Conservation (phyloP, 768 basidiomycete genomes). For the Sarcomyxa edulis region DNA sequence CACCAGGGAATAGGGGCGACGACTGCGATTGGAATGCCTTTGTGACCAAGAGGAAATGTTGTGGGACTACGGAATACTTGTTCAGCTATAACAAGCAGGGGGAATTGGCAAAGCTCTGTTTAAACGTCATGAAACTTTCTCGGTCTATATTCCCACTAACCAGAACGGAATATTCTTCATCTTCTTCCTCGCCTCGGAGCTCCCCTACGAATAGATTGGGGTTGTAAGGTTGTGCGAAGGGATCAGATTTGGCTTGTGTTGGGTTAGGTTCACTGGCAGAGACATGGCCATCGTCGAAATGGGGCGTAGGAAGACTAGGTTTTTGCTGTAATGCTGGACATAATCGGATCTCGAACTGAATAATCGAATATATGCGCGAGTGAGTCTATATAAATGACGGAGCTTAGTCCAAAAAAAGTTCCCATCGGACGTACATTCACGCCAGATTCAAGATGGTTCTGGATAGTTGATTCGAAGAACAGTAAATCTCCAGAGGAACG, state of each 20-base stretch:
- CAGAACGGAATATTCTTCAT: constrained; percentile 60
- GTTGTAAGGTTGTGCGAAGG: constrained; percentile 86
- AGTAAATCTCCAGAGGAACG: constrained; percentile 59
- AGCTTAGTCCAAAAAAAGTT: constrained; percentile 3
- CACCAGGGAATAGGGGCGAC: constrained; percentile 72
- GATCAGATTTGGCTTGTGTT: constrained; percentile 43
- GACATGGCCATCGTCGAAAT: constrained; percentile 25
- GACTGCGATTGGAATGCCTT: constrained; percentile 80
- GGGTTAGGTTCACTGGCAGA: constrained; percentile 15
- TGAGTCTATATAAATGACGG: constrained; percentile 5
- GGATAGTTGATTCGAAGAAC: constrained; percentile 73
- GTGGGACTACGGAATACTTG: constrained; percentile 78
- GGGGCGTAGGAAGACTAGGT: constrained; percentile 42
- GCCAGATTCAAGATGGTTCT: constrained; percentile 53
- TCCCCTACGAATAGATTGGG: constrained; percentile 73
- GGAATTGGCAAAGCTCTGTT: background rate
- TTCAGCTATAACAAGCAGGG: constrained; percentile 54
- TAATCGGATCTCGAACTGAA: constrained; percentile 79
- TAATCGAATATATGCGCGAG: no score
- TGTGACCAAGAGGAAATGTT: constrained; percentile 84
- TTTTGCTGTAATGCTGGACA: constrained; percentile 87
- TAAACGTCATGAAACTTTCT: constrained; percentile 1
- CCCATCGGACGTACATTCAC: constrained; percentile 48
- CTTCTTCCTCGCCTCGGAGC: constrained; percentile 54
- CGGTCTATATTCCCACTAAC: constrained; percentile 38